A percentile compares a stretch with the other conserved stretches of the same genome.
phyloP scores from a whole-genome alignment of 2,329 filamentous ascomycete species.

The Microsporum audouinii region DNA sequence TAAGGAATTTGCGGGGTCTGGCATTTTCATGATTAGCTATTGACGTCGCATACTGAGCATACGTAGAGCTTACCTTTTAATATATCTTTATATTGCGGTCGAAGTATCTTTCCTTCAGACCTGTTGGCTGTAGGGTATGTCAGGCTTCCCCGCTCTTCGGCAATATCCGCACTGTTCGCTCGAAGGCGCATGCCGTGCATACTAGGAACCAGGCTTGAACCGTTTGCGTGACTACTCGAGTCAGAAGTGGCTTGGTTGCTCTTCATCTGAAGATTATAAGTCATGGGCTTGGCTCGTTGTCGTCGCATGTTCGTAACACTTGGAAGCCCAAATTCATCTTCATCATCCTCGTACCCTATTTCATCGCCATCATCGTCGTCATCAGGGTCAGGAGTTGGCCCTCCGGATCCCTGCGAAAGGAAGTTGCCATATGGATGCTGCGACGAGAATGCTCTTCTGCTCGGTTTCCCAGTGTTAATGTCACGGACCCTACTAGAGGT shows the following conservation, averaged over 20 bases:
- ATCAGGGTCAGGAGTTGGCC: constrained; percentile 64
- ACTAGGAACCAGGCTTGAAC: constrained; percentile 9
- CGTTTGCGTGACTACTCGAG: constrained; percentile 4
- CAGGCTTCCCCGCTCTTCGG: constrained; percentile 71
- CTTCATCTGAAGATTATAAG: not conserved
- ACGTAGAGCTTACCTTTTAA: constrained; percentile 46
- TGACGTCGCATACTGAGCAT: not conserved
- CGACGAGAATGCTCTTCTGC: constrained; percentile 32
- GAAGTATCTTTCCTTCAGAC: constrained; percentile 84
- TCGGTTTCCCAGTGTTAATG: constrained; percentile 40
- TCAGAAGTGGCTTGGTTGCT: not conserved
- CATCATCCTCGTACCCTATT: constrained; percentile 71
- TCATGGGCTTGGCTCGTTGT: constrained; percentile 31
- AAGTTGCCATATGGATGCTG: constrained; percentile 70
- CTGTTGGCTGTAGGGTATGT: constrained; percentile 82
- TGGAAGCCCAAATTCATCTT: constrained; percentile 89
- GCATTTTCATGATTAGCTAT: not conserved
- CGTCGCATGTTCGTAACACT: constrained; percentile 86
- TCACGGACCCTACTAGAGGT: constrained; percentile 29
- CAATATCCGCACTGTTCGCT: constrained; percentile 86
- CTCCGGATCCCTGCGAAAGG: constrained; percentile 67
- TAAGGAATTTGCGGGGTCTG: constrained; percentile 76
- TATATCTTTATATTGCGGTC: constrained; percentile 96
- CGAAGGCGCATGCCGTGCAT: constrained; percentile 41
- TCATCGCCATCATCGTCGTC: constrained; percentile 54